phyloP scores from a whole-genome alignment of 2,329 filamentous ascomycete species.

The Ascosphaera acerosa region DNA sequence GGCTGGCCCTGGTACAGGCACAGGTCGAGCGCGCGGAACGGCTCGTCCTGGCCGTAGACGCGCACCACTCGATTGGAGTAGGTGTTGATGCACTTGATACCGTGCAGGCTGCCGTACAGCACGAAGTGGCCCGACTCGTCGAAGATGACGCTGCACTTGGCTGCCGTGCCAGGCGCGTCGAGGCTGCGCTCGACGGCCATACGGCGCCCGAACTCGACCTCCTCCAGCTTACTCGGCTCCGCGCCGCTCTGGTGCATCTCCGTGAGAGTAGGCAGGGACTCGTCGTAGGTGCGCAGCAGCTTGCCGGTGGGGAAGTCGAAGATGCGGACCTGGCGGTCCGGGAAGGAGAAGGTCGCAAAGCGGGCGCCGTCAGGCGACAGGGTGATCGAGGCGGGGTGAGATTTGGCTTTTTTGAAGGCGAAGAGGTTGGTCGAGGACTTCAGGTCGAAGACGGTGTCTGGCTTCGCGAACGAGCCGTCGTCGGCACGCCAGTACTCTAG shows the following conservation, averaged over 20 bases:
- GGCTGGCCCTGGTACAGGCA: constrained; percentile 85
- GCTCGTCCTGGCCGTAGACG: constrained; percentile 73
- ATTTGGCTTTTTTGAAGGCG: constrained; percentile 90
- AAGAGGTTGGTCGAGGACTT: constrained; percentile 90
- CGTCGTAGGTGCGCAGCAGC: constrained; percentile 78
- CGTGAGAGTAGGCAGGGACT: constrained; percentile 66
- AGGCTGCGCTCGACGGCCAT: constrained; percentile 70
- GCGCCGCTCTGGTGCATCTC: constrained; percentile 94
- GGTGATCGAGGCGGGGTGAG: constrained; percentile 53
- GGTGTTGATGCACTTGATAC: constrained; percentile 88
- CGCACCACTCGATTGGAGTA: constrained; percentile 82
- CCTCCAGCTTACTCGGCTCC: constrained; percentile 53
- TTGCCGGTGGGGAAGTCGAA: constrained; percentile 85
- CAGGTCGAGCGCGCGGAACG: constrained; percentile 58
- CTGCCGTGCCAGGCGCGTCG: constrained; percentile 39
- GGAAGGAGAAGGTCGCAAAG: constrained; percentile 74
- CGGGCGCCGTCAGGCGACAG: constrained; percentile 68
- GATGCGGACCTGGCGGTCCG: constrained; percentile 73
- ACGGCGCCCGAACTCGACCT: constrained; percentile 74
- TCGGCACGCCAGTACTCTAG: constrained; percentile 77
- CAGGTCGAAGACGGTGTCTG: constrained; percentile 69
- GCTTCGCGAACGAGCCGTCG: constrained; percentile 55
- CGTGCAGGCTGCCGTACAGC: constrained; percentile 74
- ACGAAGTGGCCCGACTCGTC: constrained; percentile 94
- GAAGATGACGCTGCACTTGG: constrained; percentile 68